Evolutionary conservation across 495 filamentous ascomycete genomes (phyloP).

Genomic region (Geopyxis carbonaria): DNA sequence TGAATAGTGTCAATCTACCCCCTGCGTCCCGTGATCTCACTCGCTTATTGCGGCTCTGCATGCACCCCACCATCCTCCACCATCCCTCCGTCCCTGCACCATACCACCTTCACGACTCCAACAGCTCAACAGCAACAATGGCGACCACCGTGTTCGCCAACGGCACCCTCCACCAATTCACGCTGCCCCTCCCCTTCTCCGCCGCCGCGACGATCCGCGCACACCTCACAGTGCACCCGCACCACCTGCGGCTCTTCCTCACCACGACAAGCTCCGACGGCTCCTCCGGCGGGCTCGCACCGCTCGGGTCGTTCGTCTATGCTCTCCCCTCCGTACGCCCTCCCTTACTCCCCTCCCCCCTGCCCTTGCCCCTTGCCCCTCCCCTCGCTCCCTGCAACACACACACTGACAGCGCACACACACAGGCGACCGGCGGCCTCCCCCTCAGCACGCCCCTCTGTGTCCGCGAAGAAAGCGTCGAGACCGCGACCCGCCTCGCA

Average conservation of each 20-base stretch:
- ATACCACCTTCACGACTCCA: not conserved
- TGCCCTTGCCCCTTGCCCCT: slow-evolving; percentile 32
- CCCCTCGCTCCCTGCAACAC: not conserved
- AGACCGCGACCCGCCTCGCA: slow-evolving; percentile 71
- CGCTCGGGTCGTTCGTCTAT: slow-evolving; percentile 75
- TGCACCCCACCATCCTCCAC: no score
- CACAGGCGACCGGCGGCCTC: slow-evolving; percentile 25
- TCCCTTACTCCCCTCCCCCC: slow-evolving; percentile 47
- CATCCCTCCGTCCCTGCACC: not conserved
- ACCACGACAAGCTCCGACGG: slow-evolving; percentile 52
- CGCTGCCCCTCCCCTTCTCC: slow-evolving; percentile 59
- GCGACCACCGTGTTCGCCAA: slow-evolving; percentile 28
- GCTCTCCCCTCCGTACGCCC: slow-evolving; percentile 27
- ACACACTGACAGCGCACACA: not conserved
- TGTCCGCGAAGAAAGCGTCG: slow-evolving; percentile 52
- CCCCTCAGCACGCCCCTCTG: slow-evolving; percentile 66
- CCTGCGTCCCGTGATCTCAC: no score
- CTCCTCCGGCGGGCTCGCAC: slow-evolving; percentile 28
- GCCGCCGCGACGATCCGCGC: slow-evolving; percentile 65
- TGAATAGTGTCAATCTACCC: no score
- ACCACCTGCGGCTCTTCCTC: slow-evolving; percentile 56
- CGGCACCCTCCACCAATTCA: slow-evolving; percentile 34
- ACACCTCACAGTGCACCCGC: slow-evolving; percentile 50
- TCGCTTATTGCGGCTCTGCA: no score
- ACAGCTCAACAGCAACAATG: slow-evolving; percentile 2